Conservation (phyloP, 306 rosid genomes). For the Citrullus amarus region DNA sequence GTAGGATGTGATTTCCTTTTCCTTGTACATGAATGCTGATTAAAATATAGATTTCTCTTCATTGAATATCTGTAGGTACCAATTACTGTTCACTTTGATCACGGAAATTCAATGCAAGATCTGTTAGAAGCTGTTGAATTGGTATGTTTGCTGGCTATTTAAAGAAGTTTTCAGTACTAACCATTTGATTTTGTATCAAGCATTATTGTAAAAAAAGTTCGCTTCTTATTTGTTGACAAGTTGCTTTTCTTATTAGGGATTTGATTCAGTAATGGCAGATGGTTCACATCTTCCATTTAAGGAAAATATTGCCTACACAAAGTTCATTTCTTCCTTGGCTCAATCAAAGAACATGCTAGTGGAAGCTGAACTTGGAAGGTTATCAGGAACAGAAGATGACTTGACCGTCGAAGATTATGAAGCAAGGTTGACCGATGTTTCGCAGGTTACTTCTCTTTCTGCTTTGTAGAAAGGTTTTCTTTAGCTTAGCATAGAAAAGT, state of each 20-base stretch:
- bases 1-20: neutral
- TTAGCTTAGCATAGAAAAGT: conserved; percentile 1
- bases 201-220: neutral
- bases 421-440: conserved; percentile 72
- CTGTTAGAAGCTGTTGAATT: conserved; percentile 79
- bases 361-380: conserved; percentile 91
- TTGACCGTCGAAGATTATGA: conserved; percentile 86
- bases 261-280: conserved; percentile 84
- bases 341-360: conserved; percentile 65
- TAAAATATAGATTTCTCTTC: conserved; percentile 3
- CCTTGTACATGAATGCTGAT: neutral
- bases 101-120: conserved; percentile 77
- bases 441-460: conserved; percentile 39
- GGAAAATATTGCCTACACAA: conserved; percentile 66
- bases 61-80: conserved; percentile 55
- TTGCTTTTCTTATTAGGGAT: conserved; percentile 42
- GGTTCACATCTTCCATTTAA: conserved; percentile 82
- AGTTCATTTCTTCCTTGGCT: conserved; percentile 61
- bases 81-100: conserved; percentile 81
- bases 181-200: conserved; percentile 8
- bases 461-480: neutral
- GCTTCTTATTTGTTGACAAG: conserved; percentile 9
- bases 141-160: conserved; percentile 25
- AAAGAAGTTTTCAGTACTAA: neutral
- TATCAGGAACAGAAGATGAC: conserved; percentile 96